A percentile compares a stretch with the other conserved stretches of the same genome.
phyloP scores from a whole-genome alignment of 2,329 filamentous ascomycete genomes.

The Alternaria solani region DNA sequence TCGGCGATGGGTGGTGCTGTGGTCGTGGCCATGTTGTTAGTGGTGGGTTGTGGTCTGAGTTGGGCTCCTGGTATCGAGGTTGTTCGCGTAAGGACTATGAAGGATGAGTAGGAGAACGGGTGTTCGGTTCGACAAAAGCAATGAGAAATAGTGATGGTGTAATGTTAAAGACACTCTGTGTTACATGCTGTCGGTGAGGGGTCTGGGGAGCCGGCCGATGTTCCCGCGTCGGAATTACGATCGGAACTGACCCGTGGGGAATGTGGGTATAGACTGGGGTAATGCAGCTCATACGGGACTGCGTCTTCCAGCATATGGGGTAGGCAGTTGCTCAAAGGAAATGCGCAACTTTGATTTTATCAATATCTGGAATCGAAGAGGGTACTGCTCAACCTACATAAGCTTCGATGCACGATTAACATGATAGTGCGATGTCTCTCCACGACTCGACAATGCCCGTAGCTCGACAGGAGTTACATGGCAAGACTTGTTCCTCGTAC shows the following conservation, averaged over 20 bases:
- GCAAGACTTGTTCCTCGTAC: no score
- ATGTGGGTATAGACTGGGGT: conserved; percentile 7
- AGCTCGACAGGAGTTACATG: background rate
- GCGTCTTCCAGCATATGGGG: background rate
- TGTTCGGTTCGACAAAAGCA: background rate
- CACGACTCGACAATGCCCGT: background rate
- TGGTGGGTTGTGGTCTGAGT: background rate
- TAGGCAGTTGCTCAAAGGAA: background rate
- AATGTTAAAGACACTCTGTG: background rate
- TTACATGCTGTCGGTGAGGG: conserved; percentile 3
- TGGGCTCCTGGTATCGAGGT: background rate
- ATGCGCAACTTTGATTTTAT: background rate
- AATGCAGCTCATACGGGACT: background rate
- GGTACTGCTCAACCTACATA: background rate
- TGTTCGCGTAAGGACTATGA: background rate
- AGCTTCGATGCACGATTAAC: background rate
- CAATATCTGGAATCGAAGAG: background rate
- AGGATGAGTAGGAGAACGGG: background rate
- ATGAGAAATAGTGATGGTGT: background rate
- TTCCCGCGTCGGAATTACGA: conserved; percentile 10
- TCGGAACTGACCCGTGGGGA: conserved; percentile 1
- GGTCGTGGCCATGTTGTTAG: conserved; percentile 5
- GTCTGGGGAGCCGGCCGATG: conserved; percentile 19
- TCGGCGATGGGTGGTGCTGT: conserved; percentile 24
- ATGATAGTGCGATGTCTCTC: background rate